These are phyloP conservation scores for Rhododendron kiyosumense DNA, from an alignment of 148 eudicot species.

Conservation along the genomic window DNA sequence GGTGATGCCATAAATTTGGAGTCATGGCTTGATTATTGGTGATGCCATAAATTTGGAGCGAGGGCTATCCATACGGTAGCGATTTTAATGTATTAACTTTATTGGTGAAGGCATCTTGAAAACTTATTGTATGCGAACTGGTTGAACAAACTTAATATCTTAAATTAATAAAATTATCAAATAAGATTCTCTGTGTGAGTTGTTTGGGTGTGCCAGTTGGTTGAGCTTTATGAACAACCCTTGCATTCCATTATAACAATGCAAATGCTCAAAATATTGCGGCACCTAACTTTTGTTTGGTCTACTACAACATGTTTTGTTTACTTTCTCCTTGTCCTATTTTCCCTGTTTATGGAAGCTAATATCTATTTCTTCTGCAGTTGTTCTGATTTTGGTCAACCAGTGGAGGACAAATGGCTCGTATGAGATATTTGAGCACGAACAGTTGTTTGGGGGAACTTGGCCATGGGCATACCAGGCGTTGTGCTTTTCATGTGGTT, in stretches of 20 bases:
- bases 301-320: not conserved
- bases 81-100: not conserved
- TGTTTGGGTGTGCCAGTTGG: not conserved
- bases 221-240: not conserved
- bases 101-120: not conserved
- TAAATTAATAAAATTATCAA: not conserved
- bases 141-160: not conserved
- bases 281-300: not conserved
- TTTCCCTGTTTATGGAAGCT: not conserved
- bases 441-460: conserved; percentile 51
- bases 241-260: not conserved
- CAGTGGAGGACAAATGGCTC: conserved; percentile 31
- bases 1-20: conserved; percentile 1
- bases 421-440: conserved; percentile 59
- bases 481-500: conserved; percentile 78
- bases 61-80: not conserved
- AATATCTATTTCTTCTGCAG: conserved; percentile 32
- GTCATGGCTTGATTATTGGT: not conserved
- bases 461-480: conserved; percentile 83
- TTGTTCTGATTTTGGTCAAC: conserved; percentile 57
- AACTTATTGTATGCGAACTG: not conserved
- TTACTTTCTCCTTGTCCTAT: not conserved
- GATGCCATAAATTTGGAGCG: not conserved
- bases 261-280: not conserved
- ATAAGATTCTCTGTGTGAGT: not conserved